These are phyloP conservation scores for Panicum hallii DNA, from an alignment of 202 grass and related monocot genomes.

Conservation along the genomic window DNA sequence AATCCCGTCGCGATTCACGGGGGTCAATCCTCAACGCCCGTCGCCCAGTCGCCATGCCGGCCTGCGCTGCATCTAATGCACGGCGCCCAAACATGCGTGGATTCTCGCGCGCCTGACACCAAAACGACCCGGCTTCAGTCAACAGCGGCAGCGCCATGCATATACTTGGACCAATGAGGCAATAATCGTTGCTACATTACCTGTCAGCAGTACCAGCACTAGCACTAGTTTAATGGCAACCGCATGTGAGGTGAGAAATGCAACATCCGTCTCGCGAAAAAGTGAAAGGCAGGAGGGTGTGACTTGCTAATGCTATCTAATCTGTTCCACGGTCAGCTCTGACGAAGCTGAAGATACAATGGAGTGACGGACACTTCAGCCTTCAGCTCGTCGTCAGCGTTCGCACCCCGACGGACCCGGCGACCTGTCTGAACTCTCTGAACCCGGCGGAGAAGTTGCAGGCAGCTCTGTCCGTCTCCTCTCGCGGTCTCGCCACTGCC, in stretches of 20 bases:
- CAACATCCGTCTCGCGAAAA: conserved; percentile 7
- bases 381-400: background rate
- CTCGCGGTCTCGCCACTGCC: background rate
- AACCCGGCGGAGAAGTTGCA: background rate
- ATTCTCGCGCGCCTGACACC: conserved; percentile 5
- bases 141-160: background rate
- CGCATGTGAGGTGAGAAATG: background rate
- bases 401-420: background rate
- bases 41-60: background rate
- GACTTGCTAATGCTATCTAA: no score
- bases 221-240: no score
- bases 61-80: background rate
- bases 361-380: background rate
- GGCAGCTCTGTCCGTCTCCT: background rate
- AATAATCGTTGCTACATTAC: background rate
- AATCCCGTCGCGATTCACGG: background rate
- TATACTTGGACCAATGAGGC: background rate
- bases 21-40: conserved; percentile 40
- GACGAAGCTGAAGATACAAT: background rate
- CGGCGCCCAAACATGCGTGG: conserved; percentile 3
- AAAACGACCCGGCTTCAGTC: conserved; percentile 2
- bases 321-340: background rate
- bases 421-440: background rate
- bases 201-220: background rate
- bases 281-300: no score